Evolutionary conservation across 345 rosid genomes (phyloP).

Genomic region (Ailanthus altissimus): DNA sequence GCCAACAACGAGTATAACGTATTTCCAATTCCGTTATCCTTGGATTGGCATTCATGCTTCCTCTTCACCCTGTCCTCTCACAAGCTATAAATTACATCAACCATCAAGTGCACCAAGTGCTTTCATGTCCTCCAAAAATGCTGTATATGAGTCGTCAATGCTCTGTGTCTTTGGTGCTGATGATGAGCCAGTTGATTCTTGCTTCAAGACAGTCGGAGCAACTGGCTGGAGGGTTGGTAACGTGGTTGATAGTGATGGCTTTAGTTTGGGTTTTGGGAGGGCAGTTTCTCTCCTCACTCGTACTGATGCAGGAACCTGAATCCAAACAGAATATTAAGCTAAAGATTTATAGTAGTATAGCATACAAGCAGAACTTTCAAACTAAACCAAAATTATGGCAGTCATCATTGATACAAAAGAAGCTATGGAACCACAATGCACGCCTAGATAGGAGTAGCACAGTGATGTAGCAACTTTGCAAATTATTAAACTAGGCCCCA

Average conservation of each 20-base stretch:
- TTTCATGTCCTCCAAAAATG: conserved; percentile 98
- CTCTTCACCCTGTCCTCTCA: background rate
- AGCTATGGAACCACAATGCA: background rate
- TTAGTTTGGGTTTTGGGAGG: conserved; percentile 71
- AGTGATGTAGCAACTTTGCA: background rate
- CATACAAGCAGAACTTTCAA: background rate
- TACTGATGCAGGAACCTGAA: conserved; percentile 96
- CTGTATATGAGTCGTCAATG: conserved; percentile 83
- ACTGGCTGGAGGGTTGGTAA: conserved; percentile 40
- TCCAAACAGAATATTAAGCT: conserved; percentile 7
- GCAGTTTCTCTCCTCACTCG: conserved; percentile 84
- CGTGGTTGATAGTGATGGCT: conserved; percentile 39
- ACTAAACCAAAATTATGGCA: background rate
- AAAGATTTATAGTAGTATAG: background rate
- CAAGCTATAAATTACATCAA: conserved; percentile 29
- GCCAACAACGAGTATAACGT: background rate
- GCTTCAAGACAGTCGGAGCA: conserved; percentile 46
- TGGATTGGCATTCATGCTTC: background rate
- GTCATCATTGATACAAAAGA: background rate
- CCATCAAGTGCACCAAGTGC: conserved; percentile 96
- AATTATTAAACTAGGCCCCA: background rate
- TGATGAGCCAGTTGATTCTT: conserved; percentile 43
- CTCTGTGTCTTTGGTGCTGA: conserved; percentile 63
- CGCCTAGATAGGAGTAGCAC: background rate
- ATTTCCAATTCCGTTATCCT: background rate